Percentiles rank a stretch among this genome's conserved stretches.
Evolutionary conservation across 2,329 filamentous ascomycete genomes (phyloP).

Genomic region (Xylariaceae sp.): DNA sequence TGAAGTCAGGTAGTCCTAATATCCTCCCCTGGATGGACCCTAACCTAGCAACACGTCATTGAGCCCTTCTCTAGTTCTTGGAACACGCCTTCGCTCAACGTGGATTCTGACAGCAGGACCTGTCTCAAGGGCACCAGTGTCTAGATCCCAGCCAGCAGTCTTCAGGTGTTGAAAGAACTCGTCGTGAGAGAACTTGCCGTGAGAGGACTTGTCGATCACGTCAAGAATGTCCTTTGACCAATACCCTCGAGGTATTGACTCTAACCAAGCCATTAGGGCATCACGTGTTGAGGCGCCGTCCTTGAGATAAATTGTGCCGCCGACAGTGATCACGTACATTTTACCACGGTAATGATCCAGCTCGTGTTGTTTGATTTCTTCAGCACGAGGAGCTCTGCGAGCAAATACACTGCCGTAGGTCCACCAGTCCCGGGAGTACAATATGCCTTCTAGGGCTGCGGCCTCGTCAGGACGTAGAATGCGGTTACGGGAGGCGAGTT

Average conservation of each 20-base stretch:
- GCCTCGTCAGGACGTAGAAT: slow-evolving; percentile 64
- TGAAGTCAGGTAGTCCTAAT: too few relatives aligned
- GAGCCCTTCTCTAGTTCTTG: slow-evolving; percentile 14
- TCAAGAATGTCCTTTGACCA: too few relatives aligned
- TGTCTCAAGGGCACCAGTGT: slow-evolving; percentile 63
- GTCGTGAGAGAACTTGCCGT: slow-evolving; percentile 22
- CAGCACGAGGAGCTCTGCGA: slow-evolving; percentile 14
- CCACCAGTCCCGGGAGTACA: slow-evolving; percentile 44
- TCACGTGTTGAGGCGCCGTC: slow-evolving; percentile 42
- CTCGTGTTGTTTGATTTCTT: slow-evolving; percentile 32
- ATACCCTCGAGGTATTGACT: too few relatives aligned
- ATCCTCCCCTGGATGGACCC: too few relatives aligned
- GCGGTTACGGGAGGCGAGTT: slow-evolving; percentile 45
- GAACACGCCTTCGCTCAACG: slow-evolving; percentile 24
- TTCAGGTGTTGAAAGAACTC: slow-evolving; percentile 44
- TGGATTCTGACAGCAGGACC: slow-evolving; percentile 44
- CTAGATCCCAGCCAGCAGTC: slow-evolving; percentile 62
- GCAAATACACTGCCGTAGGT: slow-evolving; percentile 28
- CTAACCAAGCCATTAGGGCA: slow-evolving; percentile 31
- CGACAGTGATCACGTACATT: slow-evolving; percentile 59
- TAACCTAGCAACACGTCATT: too few relatives aligned
- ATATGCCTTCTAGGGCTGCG: slow-evolving; percentile 58
- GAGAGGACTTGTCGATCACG: slow-evolving; percentile 36
- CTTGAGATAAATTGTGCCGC: slow-evolving; percentile 61
- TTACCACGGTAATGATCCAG: slow-evolving; percentile 47